A percentile compares a stretch with the other conserved stretches of the same genome.
Evolutionary conservation across 2,329 filamentous ascomycete genomes (phyloP).

Genomic region (Colletotrichum nymphaeae): DNA sequence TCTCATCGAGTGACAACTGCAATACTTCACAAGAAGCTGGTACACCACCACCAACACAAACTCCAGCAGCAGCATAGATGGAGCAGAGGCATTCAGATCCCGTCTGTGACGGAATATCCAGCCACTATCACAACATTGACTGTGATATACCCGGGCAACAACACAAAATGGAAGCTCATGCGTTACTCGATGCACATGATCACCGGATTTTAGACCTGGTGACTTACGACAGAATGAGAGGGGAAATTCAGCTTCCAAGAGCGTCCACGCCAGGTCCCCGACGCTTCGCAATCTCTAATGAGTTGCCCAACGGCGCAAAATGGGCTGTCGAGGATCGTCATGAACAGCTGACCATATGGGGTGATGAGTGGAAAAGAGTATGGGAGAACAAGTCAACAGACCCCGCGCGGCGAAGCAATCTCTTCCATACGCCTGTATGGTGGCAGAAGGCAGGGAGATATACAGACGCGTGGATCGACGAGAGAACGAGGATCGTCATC

Average conservation of each 20-base stretch:
- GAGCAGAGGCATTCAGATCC: not conserved
- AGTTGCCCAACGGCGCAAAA: not conserved
- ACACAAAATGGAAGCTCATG: not conserved
- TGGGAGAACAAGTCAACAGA: not conserved
- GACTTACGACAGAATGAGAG: slow-evolving; percentile 7
- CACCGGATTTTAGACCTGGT: slow-evolving; percentile 17
- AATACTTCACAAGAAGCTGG: not conserved
- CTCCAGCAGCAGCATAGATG: not conserved
- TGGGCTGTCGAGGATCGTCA: slow-evolving; percentile 9
- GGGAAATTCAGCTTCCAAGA: not conserved
- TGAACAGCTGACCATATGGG: not conserved
- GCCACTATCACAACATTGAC: not conserved
- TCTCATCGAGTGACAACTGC: no score
- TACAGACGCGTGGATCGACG: not conserved
- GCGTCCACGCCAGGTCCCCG: not conserved
- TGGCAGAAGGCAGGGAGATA: slow-evolving; percentile 2
- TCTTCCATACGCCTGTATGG: not conserved
- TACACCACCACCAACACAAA: not conserved
- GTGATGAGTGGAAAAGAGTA: not conserved
- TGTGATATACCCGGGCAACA: no score
- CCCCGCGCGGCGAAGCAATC: not conserved
- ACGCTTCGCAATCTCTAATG: not conserved
- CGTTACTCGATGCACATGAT: not conserved
- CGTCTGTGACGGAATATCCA: not conserved
- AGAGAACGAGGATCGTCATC: not conserved